Evolutionary conservation across 202 grass and related monocot species (phyloP).

Genomic region (Eragrostis tef): DNA sequence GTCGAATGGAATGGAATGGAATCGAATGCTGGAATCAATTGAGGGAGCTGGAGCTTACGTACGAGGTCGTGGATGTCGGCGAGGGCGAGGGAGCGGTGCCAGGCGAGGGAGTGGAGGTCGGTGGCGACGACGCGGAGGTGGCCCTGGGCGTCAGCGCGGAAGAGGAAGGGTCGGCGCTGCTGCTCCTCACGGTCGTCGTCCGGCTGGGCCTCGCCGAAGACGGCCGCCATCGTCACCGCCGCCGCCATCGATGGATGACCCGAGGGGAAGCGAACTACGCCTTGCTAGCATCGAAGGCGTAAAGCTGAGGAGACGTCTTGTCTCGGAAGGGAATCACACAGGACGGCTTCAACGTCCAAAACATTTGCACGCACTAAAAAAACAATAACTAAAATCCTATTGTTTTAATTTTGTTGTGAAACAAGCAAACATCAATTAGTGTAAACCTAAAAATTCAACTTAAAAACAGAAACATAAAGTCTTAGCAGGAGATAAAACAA

Average conservation of each 20-base stretch:
- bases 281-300: too few relatives aligned
- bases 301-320: too few relatives aligned
- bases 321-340: too few relatives aligned
- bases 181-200: conserved; percentile 18
- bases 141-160: conserved; percentile 49
- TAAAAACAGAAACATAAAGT: too few relatives aligned
- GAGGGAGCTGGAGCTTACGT: conserved; percentile 1
- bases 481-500: too few relatives aligned
- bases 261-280: not conserved
- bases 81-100: conserved; percentile 61
- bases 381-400: too few relatives aligned
- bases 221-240: conserved; percentile 16
- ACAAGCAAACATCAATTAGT: too few relatives aligned
- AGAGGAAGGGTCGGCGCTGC: conserved; percentile 53
- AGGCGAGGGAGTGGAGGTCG: conserved; percentile 71
- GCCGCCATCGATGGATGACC: not conserved
- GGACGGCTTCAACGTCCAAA: too few relatives aligned
- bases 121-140: conserved; percentile 65
- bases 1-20: not conserved
- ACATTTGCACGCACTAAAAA: too few relatives aligned
- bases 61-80: conserved; percentile 77
- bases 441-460: too few relatives aligned
- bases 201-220: conserved; percentile 65
- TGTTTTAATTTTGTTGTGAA: too few relatives aligned
- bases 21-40: not conserved